Base-by-base conservation (phyloP, 1,284 basidiomycete species). In the Dichomitus squalens region DNA sequence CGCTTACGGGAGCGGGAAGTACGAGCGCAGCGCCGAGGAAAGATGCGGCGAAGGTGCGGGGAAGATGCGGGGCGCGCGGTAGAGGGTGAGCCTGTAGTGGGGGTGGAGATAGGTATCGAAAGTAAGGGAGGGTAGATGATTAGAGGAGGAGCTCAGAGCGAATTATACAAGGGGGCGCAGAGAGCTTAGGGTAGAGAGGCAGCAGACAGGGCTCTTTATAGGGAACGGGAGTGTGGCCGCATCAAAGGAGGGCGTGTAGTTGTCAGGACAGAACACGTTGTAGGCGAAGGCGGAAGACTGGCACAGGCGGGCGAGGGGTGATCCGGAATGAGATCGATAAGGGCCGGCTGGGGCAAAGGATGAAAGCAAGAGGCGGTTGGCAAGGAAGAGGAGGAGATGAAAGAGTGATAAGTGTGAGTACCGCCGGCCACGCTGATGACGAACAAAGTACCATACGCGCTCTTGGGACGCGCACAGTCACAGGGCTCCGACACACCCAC, bases 311-410 rank as follows among this genome's bases (percentile, higher is more conserved):
- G 39, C 49, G 40, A 57, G 34, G 60, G 64, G 60, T 68, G 67
- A 68, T 67, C 68, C 68, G 68, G 68, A 56, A 49, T 49, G 61
- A 59, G 64, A 66, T 68, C 64, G 70, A 72, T 70, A 70, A 70
- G 44, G 59, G 66, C 64, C 68, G 60, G 60, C 60, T 52, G 57
- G 47, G 36, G 16, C 27, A 38, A 48, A 43, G 39, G 55, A 53
- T 51, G 52, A 55, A 59, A 53, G 50, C 27, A 34, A 52, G 52
- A 52, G 40, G 55, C 51, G 49, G 61, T 60, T 61, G 57, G 62
- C 57, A 61, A 61, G 35, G 55, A 61, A 38, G 57, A 53, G 55
- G 52, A 51, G 51, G 61, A 66, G 63, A 64, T 58, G 56, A 55
- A 52, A n/a, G n/a, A 55, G 53, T 53, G 60, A 63, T 65, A 51